Evolutionary conservation across 2,329 filamentous ascomycete genomes (phyloP), one percentile per base, ranked within the genome.

Genomic region (Calonectria naviculata): DNA sequence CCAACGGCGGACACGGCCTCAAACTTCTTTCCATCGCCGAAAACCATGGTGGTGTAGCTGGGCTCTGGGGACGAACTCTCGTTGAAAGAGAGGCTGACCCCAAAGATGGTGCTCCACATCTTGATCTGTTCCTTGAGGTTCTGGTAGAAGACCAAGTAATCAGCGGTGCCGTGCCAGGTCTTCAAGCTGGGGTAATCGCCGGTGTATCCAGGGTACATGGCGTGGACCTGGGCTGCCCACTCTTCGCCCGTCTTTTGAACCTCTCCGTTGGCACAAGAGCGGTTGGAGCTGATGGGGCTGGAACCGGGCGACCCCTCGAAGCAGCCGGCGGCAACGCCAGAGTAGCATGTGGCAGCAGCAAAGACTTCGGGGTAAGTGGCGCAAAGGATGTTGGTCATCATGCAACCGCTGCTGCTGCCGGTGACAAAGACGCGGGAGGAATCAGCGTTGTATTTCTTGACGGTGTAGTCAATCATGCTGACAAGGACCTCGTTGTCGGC

Each of bases 41-140:
- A 63, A 21, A 58, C 52, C 52, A 58, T 58, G 5, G 52, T 58
- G 21, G 52, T 58, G 52, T 58, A 58, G 31, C 5, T 9, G 3
- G n/a, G n/a, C 31, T 58, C 52, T 3, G 52, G 52, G 6, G 13
- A 26, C 5, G 31, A 26, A 15, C 28, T 46, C 41, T 63, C 28
- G 41, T 63, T 49, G 31, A 41, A 64, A 21, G 46, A 36, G 15
- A 19, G 31, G 44, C 44, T 41, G 44, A 38, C 26, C 4, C 34
- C 21, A 10, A 64, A 52, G 44, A 64, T 49, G 44, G 44, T 29
- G 24, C 31, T 41, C 29, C 38, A 64, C 44, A 63, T 31, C 41
- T 63, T 63, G 60, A 63, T 63, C 60, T 63, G 60, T 21, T 63
- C 60, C 60, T 63, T 63, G 60, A 63, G 60, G 41, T 47, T 63